Percentiles rank a stretch among this genome's conserved stretches.
phyloP scores from a whole-genome alignment of 495 filamentous ascomycete genomes.

The Ramalina intermedia region DNA sequence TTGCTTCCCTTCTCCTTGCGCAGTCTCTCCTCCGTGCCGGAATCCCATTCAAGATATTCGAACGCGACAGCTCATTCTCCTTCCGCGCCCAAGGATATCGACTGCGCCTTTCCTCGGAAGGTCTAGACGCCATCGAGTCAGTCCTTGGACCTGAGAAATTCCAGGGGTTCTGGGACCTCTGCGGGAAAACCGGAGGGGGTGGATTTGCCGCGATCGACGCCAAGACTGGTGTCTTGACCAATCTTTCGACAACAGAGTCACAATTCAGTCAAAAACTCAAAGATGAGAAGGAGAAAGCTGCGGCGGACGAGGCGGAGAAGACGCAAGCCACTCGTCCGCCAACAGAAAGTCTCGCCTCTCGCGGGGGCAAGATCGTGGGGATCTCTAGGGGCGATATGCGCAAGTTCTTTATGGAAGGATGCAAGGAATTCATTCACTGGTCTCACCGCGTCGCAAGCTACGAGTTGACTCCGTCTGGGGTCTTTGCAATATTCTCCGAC shows the following conservation, averaged over 20 bases:
- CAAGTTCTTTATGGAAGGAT: slow-evolving; percentile 30
- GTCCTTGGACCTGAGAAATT: slow-evolving; percentile 26
- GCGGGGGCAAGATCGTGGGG: slow-evolving; percentile 35
- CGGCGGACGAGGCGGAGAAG: too few relatives aligned
- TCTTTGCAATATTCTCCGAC: slow-evolving; percentile 31
- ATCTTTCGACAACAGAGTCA: too few relatives aligned
- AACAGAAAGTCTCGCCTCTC: slow-evolving; percentile 21
- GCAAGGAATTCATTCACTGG: slow-evolving; percentile 32
- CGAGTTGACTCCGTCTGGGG: slow-evolving; percentile 28
- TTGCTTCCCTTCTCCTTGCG: too few relatives aligned
- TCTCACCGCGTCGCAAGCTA: slow-evolving; percentile 32
- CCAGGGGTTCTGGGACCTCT: slow-evolving; percentile 33
- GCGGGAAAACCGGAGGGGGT: slow-evolving; percentile 36
- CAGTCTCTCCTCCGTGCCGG: too few relatives aligned
- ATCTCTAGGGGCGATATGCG: slow-evolving; percentile 38
- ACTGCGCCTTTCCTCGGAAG: too few relatives aligned
- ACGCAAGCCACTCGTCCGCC: background rate
- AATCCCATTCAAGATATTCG: too few relatives aligned
- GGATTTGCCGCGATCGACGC: slow-evolving; percentile 32
- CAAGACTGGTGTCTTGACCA: slow-evolving; percentile 19
- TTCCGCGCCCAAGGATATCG: too few relatives aligned
- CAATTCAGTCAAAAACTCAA: too few relatives aligned
- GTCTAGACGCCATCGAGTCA: too few relatives aligned
- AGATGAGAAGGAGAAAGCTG: too few relatives aligned
- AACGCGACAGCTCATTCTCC: too few relatives aligned